These are phyloP conservation scores for Conoideocrella luteorostrata DNA, from an alignment of 2,329 filamentous ascomycete genomes.

Conservation along the genomic window DNA sequence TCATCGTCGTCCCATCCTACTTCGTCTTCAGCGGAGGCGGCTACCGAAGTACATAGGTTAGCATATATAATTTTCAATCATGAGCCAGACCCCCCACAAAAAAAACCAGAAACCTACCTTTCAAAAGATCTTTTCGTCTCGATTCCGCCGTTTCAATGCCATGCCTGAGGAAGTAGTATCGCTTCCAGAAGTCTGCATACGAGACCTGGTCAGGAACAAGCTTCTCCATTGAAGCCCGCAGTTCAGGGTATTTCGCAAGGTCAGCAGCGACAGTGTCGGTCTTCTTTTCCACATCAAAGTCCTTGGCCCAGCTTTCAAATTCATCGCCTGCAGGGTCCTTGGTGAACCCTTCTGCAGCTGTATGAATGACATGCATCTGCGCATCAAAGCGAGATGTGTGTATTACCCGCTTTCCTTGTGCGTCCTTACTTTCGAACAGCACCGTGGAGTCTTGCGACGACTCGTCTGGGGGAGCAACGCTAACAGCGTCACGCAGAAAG, in stretches of 20 bases:
- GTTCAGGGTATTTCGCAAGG: slow-evolving; percentile 77
- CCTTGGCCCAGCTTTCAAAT: slow-evolving; percentile 65
- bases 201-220: slow-evolving; percentile 89
- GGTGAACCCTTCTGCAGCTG: slow-evolving; percentile 71
- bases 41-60: slow-evolving; percentile 29
- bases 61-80: slow-evolving; percentile 4
- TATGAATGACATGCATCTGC: slow-evolving; percentile 92
- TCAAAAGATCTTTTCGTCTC: slow-evolving; percentile 79
- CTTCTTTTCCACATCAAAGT: slow-evolving; percentile 76
- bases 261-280: slow-evolving; percentile 78
- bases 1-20: slow-evolving; percentile 63
- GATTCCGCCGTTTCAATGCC: slow-evolving; percentile 91
- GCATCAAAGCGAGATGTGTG: slow-evolving; percentile 93
- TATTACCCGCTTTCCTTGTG: slow-evolving; percentile 83
- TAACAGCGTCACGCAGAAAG: slow-evolving; percentile 86
- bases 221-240: slow-evolving; percentile 87
- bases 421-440: slow-evolving; percentile 90
- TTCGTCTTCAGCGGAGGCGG: slow-evolving; percentile 66
- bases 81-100: no score
- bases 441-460: slow-evolving; percentile 53
- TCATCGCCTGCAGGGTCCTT: slow-evolving; percentile 72
- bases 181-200: slow-evolving; percentile 84
- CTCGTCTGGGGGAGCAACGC: slow-evolving; percentile 66
- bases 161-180: slow-evolving; percentile 92
- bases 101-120: slow-evolving; percentile 51